A percentile compares a stretch with the other conserved stretches of the same genome.
These are phyloP conservation scores for Leptomonas pyrrhocoris DNA, from an alignment of 208 protist genomes.

Conservation along the genomic window DNA sequence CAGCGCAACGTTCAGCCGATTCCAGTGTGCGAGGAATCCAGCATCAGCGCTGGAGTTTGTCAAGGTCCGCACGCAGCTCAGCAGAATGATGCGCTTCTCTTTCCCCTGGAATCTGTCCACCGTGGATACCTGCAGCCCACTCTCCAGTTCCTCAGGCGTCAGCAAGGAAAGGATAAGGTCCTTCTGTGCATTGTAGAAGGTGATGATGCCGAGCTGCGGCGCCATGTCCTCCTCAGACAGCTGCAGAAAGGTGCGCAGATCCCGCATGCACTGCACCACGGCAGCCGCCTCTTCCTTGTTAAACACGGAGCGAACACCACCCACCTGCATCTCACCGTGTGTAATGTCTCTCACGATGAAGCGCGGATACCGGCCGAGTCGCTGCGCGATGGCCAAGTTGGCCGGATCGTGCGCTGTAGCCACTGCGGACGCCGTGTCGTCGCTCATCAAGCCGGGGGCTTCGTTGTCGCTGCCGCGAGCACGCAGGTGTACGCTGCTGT, in stretches of 20 bases:
- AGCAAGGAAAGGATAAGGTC: conserved; percentile 50
- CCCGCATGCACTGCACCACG: conserved; percentile 72
- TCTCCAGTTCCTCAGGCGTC: conserved; percentile 52
- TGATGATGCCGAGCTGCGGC: conserved; percentile 71
- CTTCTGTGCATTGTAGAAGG: conserved; percentile 83
- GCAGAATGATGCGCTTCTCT: conserved; percentile 93
- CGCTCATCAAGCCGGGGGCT: conserved; percentile 1
- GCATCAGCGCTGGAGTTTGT: conserved; percentile 18
- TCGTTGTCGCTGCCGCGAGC: neutral
- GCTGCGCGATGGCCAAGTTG: conserved; percentile 18
- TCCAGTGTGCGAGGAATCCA: conserved; percentile 85
- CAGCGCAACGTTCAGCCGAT: conserved; percentile 91
- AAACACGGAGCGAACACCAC: conserved; percentile 38
- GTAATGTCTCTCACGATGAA: conserved; percentile 78
- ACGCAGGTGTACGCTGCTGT: conserved; percentile 41
- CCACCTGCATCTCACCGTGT: conserved; percentile 49
- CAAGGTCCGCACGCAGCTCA: conserved; percentile 88
- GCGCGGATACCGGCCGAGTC: conserved; percentile 36
- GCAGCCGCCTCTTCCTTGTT: conserved; percentile 66
- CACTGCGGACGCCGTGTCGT: neutral
- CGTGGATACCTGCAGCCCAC: conserved; percentile 80
- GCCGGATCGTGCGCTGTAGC: neutral
- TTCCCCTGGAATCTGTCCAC: conserved; percentile 95
- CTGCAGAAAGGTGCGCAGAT: conserved; percentile 55
- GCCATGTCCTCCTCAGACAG: conserved; percentile 63